phyloP scores from a whole-genome alignment of 371 early-diverging fungal genomes.

The Dichotomocladium elegans region DNA sequence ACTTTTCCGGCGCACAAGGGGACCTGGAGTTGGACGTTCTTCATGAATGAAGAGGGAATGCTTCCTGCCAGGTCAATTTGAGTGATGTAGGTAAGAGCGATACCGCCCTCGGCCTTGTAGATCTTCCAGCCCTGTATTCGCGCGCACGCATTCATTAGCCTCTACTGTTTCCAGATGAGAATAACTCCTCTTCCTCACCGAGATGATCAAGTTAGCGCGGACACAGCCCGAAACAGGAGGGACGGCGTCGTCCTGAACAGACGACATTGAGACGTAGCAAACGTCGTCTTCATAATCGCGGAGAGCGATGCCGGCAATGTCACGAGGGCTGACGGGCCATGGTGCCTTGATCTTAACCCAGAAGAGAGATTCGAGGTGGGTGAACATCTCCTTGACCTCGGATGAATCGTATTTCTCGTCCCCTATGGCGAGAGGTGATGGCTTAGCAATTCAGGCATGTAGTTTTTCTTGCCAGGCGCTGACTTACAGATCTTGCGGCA shows the following conservation, averaged over 20 bases:
- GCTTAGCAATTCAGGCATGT: too few species aligned
- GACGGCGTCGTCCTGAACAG: slow-evolving; percentile 20
- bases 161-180: background rate
- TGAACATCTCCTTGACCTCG: slow-evolving; percentile 35
- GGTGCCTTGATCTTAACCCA: slow-evolving; percentile 42
- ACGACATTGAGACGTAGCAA: slow-evolving; percentile 24
- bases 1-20: slow-evolving; percentile 45
- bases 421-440: slow-evolving; percentile 18
- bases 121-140: slow-evolving; percentile 42
- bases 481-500: slow-evolving; percentile 19
- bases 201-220: slow-evolving; percentile 35
- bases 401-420: slow-evolving; percentile 41
- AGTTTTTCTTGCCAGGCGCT: too few species aligned
- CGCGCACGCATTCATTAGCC: background rate
- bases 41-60: slow-evolving; percentile 36
- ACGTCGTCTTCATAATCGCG: slow-evolving; percentile 16
- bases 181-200: slow-evolving; percentile 2
- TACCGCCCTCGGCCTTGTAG: slow-evolving; percentile 22
- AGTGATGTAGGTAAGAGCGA: slow-evolving; percentile 38
- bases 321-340: slow-evolving; percentile 39
- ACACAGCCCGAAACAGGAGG: slow-evolving; percentile 22
- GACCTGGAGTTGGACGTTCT: slow-evolving; percentile 34
- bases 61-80: slow-evolving; percentile 42
- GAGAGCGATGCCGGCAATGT: slow-evolving; percentile 10
- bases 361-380: slow-evolving; percentile 27